phyloP scores from a whole-genome alignment of 306 rosid genomes.

The Pyrus bretschneideri region DNA sequence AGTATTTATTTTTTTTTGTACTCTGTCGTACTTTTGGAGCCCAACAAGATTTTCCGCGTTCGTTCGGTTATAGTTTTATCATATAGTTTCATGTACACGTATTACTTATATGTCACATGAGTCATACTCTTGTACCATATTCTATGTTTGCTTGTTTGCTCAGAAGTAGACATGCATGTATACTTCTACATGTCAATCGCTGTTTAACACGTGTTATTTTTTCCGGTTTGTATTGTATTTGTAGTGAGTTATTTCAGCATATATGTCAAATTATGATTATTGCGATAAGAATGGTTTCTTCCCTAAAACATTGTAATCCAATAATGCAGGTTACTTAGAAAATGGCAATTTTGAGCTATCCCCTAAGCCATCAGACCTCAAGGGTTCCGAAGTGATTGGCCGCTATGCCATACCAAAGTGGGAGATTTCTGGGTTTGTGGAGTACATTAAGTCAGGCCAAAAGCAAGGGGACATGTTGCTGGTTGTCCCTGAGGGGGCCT shows the following conservation, averaged over 20 bases:
- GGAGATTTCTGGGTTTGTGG: constrained; percentile 79
- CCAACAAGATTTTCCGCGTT: too few relatives aligned
- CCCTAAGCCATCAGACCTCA: constrained; percentile 55
- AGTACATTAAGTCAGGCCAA: constrained; percentile 88
- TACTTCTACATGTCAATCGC: not conserved
- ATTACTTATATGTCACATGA: not conserved
- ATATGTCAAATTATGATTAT: not conserved
- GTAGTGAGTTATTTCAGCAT: too few relatives aligned
- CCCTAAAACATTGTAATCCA: not conserved
- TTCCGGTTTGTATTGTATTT: not conserved
- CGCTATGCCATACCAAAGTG: constrained; percentile 59
- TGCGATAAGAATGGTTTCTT: not conserved
- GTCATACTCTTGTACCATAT: not conserved
- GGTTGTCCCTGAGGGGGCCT: constrained; percentile 91
- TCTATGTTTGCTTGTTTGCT: too few relatives aligned
- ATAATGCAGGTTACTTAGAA: constrained; percentile 49
- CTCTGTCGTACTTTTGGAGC: not conserved
- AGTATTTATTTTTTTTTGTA: too few relatives aligned
- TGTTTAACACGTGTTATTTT: too few relatives aligned
- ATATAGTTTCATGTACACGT: not conserved
- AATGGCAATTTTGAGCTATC: constrained; percentile 80
- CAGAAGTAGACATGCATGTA: not conserved
- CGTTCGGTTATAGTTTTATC: not conserved
- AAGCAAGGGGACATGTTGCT: constrained; percentile 98
- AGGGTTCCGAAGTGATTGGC: constrained; percentile 64